Evolutionary conservation across 1,284 basidiomycete species (phyloP).

Genomic region (Cyathus pygmaeus): DNA sequence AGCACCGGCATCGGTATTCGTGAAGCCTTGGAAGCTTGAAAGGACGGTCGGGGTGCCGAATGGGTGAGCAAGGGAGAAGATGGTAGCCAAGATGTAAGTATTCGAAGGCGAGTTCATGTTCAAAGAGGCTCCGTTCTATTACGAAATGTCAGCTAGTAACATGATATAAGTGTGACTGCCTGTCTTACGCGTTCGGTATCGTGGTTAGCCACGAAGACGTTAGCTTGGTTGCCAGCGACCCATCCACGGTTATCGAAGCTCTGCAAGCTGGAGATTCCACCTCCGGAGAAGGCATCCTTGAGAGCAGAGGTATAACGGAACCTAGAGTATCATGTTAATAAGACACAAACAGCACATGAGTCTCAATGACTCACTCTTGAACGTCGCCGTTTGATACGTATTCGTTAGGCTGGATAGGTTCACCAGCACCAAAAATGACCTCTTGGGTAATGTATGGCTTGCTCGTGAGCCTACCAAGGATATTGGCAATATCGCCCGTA

Average conservation of each 20-base stretch:
- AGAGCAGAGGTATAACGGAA: slow-evolving; percentile 71
- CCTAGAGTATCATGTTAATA: slow-evolving; percentile 46
- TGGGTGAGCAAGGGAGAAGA: slow-evolving; percentile 74
- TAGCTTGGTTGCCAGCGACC: slow-evolving; percentile 63
- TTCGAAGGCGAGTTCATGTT: slow-evolving; percentile 72
- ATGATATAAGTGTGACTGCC: background rate
- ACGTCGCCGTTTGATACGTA: slow-evolving; percentile 70
- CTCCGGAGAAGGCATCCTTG: slow-evolving; percentile 59
- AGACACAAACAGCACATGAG: background rate
- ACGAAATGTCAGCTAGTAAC: background rate
- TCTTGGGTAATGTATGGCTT: slow-evolving; percentile 69
- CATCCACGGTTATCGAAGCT: slow-evolving; percentile 70
- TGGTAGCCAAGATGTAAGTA: slow-evolving; percentile 65
- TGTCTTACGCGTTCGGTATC: slow-evolving; percentile 70
- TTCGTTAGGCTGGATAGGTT: slow-evolving; percentile 64
- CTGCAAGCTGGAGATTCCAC: slow-evolving; percentile 62
- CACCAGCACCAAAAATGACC: slow-evolving; percentile 62
- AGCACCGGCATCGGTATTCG: slow-evolving; percentile 61
- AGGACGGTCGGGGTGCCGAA: slow-evolving; percentile 75
- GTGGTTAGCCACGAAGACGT: slow-evolving; percentile 76
- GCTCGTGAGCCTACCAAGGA: slow-evolving; percentile 53
- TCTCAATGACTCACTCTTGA: slow-evolving; percentile 60
- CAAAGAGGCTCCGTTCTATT: slow-evolving; percentile 62
- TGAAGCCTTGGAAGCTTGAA: slow-evolving; percentile 65
- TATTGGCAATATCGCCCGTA: slow-evolving; percentile 62